Evolutionary conservation across 2,329 filamentous ascomycete genomes (phyloP), one percentile per base, ranked within the genome.

Genomic region (Xylaria sp.): DNA sequence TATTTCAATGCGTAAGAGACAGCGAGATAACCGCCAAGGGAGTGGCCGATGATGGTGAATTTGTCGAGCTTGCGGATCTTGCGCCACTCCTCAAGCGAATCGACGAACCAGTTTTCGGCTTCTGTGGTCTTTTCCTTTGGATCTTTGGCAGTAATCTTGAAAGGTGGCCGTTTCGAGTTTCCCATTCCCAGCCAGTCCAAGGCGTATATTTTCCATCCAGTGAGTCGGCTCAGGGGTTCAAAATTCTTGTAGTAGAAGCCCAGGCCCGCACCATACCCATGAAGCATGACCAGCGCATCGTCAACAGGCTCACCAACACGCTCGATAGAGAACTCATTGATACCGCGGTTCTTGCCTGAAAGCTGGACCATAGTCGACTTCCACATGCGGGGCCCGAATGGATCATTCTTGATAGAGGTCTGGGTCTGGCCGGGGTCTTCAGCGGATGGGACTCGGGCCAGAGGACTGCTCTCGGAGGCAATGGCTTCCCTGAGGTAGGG

Each of bases 181-280:
- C 95, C 95, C 93, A 98, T 98, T 67, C 95, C 95, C 18, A 98
- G 86, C 86, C 98, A 89, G 77, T 99, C 95, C n/a, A 99, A 84
- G 0, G 95, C 93, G 78, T 96, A 98, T 21, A 99, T 82, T 76
- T 93, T 94, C 90, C 96, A 97, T 32, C 94, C 94, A 32, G 87
- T 84, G 0, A 90, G 83, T 21, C 94, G 90, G 54, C 91, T 94
- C 40, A 99, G 82, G 5, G 91, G 90, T 80, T 99, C 96, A 69
- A 97, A 97, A 79, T 99, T 99, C 82, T 96, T 95, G 85, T 98
- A 99, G 85, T 97, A 99, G 82, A 99, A 98, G 25, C 95, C 96
- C 0, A 99, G 86, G 0, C 96, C 96, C 1, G 96, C 96, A 55
- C 96, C 96, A 80, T 99, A 99, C 69, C 96, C 96, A 78, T 99